phyloP scores from a whole-genome alignment of 352 stramenopile genomes.

The Peronospora belbahrii region DNA sequence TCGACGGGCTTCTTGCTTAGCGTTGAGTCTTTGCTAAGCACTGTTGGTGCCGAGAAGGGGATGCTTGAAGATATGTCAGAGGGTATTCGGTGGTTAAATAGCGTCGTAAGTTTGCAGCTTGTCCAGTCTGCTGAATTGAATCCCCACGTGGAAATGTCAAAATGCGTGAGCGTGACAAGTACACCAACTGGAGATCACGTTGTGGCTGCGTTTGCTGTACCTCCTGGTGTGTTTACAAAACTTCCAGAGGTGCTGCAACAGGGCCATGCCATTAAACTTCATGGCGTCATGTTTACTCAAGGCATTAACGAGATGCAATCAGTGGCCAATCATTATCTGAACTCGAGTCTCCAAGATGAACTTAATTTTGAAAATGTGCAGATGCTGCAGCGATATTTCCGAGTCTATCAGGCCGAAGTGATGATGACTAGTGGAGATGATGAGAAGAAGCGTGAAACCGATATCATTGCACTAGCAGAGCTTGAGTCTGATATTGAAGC shows the following conservation, averaged over 20 bases:
- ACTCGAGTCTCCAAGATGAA: slow-evolving; percentile 80
- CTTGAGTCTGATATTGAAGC: slow-evolving; percentile 53
- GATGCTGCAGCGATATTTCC: slow-evolving; percentile 65
- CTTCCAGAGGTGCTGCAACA: slow-evolving; percentile 58
- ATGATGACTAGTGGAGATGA: slow-evolving; percentile 28
- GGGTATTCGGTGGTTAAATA: slow-evolving; percentile 78
- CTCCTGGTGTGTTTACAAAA: slow-evolving; percentile 40
- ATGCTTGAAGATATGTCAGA: slow-evolving; percentile 93
- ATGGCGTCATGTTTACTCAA: slow-evolving; percentile 82
- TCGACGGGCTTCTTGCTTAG: slow-evolving; percentile 83
- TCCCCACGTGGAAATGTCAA: slow-evolving; percentile 54
- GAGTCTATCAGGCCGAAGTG: slow-evolving; percentile 66
- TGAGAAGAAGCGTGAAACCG: slow-evolving; percentile 20
- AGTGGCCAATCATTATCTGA: slow-evolving; percentile 80
- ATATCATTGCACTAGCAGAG: slow-evolving; percentile 32
- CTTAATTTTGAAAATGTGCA: slow-evolving; percentile 75
- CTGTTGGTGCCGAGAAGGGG: slow-evolving; percentile 90
- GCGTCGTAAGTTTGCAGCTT: slow-evolving; percentile 71
- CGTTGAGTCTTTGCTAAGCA: slow-evolving; percentile 92
- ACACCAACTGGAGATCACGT: slow-evolving; percentile 45
- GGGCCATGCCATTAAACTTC: slow-evolving; percentile 64
- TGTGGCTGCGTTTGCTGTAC: slow-evolving; percentile 64
- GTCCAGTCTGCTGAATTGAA: slow-evolving; percentile 45
- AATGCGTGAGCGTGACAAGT: slow-evolving; percentile 62
- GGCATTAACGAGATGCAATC: slow-evolving; percentile 93